A percentile compares a stretch with the other conserved stretches of the same genome.
Conservation (phyloP, 106 monocot species). For the Apostasia ramifera region DNA sequence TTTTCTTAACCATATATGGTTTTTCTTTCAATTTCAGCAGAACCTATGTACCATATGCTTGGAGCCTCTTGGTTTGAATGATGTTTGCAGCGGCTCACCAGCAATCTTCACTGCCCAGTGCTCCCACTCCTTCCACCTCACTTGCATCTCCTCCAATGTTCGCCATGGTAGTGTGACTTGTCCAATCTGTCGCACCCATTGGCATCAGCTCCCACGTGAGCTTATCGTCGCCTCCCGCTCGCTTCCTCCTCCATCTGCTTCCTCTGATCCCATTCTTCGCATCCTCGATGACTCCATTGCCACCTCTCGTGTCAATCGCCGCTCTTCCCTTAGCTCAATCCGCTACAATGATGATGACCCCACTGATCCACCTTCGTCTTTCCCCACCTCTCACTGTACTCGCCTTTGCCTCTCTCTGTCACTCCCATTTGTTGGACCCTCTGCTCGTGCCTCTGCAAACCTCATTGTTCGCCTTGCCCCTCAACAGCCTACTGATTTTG, state of each 20-base stretch:
- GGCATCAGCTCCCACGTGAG: constrained; percentile 67
- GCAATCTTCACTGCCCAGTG: constrained; percentile 65
- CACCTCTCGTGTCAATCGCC: constrained; percentile 74
- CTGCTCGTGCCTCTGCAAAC: constrained; percentile 6
- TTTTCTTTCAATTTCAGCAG: constrained; percentile 22
- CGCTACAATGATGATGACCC: constrained; percentile 89
- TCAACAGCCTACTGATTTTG: constrained; percentile 50
- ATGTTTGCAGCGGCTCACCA: constrained; percentile 1
- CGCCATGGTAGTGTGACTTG: constrained; percentile 76
- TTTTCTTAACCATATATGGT: not conserved
- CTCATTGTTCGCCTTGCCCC: constrained; percentile 51
- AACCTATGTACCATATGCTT: constrained; percentile 73
- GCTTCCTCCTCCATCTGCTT: constrained; percentile 3
- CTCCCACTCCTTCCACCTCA: constrained; percentile 74
- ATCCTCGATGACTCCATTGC: constrained; percentile 91
- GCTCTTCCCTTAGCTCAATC: constrained; percentile 47
- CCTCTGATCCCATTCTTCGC: constrained; percentile 64
- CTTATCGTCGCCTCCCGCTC: constrained; percentile 28
- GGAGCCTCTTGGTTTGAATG: constrained; percentile 40
- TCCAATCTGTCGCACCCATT: constrained; percentile 83
- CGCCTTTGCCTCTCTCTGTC: constrained; percentile 41
- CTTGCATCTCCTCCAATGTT: constrained; percentile 86
- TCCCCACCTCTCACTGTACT: constrained; percentile 4
- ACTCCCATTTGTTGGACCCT: constrained; percentile 17
- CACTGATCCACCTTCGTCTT: constrained; percentile 20